Conservation (phyloP, 75 land plant genomes). For the Adiantum capillusveneris region DNA sequence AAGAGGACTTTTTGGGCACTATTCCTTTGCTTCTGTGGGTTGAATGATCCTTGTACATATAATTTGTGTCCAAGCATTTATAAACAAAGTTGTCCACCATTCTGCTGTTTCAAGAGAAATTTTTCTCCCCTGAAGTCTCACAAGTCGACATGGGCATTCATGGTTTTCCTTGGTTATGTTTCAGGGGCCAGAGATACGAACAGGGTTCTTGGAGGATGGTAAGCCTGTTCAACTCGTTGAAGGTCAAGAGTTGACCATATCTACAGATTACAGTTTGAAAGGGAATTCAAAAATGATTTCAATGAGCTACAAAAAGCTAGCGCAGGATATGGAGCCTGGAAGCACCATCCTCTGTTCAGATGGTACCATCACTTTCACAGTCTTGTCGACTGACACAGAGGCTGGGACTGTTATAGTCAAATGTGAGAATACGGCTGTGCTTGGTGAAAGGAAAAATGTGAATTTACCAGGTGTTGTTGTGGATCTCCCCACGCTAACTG, state of each 20-base stretch:
- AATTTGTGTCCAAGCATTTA: too few relatives aligned
- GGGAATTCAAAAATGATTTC: constrained; percentile 31
- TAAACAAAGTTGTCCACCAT: too few relatives aligned
- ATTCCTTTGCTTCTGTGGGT: too few relatives aligned
- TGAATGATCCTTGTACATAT: too few relatives aligned
- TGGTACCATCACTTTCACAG: constrained; percentile 49
- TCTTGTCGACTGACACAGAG: constrained; percentile 38
- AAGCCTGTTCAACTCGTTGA: constrained; percentile 26
- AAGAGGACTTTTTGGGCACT: too few relatives aligned
- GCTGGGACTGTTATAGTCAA: constrained; percentile 41
- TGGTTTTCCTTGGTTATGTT: too few relatives aligned
- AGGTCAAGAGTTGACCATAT: constrained; percentile 35
- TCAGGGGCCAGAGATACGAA: constrained; percentile 19
- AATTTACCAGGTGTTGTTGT: constrained; percentile 60
- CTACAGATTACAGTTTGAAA: constrained; percentile 42
- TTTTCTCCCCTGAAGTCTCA: too few relatives aligned
- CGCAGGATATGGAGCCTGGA: constrained; percentile 27
- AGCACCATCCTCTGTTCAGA: constrained; percentile 32
- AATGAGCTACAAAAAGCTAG: constrained; percentile 33
- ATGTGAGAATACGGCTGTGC: constrained; percentile 54
- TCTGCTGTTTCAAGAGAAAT: too few relatives aligned
- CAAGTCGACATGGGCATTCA: too few relatives aligned
- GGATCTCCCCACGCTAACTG: constrained; percentile 58
- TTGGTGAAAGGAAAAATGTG: constrained; percentile 59
- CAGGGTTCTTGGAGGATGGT: constrained; percentile 27